Conservation (phyloP, 2,329 filamentous ascomycete genomes). For the Trichophyton equinum region DNA sequence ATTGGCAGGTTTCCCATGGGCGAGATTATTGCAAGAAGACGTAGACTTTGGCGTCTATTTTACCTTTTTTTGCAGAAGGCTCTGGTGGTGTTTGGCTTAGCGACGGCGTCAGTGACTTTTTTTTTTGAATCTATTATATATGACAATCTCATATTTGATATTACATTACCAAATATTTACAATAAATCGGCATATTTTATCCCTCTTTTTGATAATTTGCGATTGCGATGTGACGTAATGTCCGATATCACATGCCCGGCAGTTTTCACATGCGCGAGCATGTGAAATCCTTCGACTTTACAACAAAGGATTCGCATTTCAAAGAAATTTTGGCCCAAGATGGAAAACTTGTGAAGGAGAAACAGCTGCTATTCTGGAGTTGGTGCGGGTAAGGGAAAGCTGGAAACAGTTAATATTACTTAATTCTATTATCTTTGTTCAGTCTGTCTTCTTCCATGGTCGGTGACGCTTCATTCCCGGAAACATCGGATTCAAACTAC, state of each 20-base stretch:
- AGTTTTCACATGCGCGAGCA: slow-evolving; percentile 3
- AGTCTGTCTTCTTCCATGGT: neutral
- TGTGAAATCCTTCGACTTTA: neutral
- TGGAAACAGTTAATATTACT: neutral
- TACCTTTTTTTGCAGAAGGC: neutral
- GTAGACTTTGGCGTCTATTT: neutral
- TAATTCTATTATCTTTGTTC: neutral
- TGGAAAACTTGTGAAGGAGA: neutral
- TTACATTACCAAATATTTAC: neutral
- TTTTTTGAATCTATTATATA: neutral
- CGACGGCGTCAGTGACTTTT: neutral
- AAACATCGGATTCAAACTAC: neutral
- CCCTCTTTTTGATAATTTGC: neutral
- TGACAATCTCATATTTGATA: neutral
- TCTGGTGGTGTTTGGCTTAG: neutral
- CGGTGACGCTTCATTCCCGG: neutral
- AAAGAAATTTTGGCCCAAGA: neutral
- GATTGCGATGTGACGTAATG: neutral
- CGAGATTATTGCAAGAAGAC: slow-evolving; percentile 55
- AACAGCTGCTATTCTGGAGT: neutral
- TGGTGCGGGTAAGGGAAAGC: neutral
- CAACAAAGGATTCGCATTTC: neutral
- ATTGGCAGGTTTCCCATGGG: slow-evolving; percentile 71
- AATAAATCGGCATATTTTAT: neutral
- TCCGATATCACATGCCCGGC: neutral